A percentile compares a stretch with the other conserved stretches of the same genome.
Evolutionary conservation across 345 rosid genomes (phyloP).

Genomic region (Pugionium cornutum): DNA sequence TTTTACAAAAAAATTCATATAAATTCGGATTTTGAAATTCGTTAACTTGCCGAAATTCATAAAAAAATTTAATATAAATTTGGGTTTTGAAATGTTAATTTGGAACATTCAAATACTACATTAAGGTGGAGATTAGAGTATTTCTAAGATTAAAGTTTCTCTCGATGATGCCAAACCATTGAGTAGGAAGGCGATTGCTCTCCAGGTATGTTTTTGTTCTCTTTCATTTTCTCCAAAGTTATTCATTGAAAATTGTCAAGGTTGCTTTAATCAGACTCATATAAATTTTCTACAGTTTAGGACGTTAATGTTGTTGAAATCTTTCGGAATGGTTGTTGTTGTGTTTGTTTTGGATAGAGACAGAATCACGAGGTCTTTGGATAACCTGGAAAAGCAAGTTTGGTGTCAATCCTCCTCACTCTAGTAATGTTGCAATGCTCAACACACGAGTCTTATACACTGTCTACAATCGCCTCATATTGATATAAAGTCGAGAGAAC

Average conservation of each 20-base stretch:
- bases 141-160: slow-evolving; percentile 51
- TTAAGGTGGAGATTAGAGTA: neutral
- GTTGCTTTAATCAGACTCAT: neutral
- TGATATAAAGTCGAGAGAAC: slow-evolving; percentile 36
- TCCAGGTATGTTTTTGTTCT: slow-evolving; percentile 54
- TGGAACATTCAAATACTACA: too few relatives aligned
- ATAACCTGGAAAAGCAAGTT: slow-evolving; percentile 33
- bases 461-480: slow-evolving; percentile 36
- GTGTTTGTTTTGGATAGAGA: slow-evolving; percentile 41
- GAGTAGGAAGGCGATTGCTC: slow-evolving; percentile 54
- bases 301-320: slow-evolving; percentile 4
- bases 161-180: slow-evolving; percentile 58
- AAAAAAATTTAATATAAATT: too few relatives aligned
- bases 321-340: neutral
- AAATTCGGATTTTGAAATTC: too few relatives aligned
- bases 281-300: neutral
- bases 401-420: slow-evolving; percentile 38
- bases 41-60: too few relatives aligned
- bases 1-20: too few relatives aligned
- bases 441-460: slow-evolving; percentile 36
- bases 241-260: neutral
- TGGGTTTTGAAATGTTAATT: too few relatives aligned
- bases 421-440: slow-evolving; percentile 36
- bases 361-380: slow-evolving; percentile 40
- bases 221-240: neutral